Conservation (phyloP, 169 alveolate species). For the Plasmodium ovale region DNA sequence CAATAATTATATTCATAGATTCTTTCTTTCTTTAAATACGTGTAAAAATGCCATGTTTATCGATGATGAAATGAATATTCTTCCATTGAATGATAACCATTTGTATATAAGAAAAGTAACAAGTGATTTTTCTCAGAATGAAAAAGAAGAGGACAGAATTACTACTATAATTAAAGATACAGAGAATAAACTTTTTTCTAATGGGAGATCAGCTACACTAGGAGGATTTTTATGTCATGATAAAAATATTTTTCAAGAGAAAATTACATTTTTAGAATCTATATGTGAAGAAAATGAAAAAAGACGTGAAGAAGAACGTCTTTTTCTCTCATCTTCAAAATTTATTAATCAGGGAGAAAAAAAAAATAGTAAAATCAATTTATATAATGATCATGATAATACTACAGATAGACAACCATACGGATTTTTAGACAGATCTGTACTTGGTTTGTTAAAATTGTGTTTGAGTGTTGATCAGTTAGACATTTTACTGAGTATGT, state of each 20-base stretch:
- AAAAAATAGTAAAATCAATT: background rate
- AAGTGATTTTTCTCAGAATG: background rate
- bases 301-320: conserved; percentile 46
- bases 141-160: background rate
- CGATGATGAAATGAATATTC: conserved; percentile 99
- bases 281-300: conserved; percentile 83
- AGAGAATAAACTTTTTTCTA: background rate
- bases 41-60: conserved; percentile 94
- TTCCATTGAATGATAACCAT: conserved; percentile 92
- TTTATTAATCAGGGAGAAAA: background rate
- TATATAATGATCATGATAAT: background rate
- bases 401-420: background rate
- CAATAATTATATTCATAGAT: conserved; percentile 97
- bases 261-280: conserved; percentile 5
- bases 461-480: conserved; percentile 71
- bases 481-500: conserved; percentile 38
- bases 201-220: conserved; percentile 16
- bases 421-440: conserved; percentile 16
- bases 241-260: conserved; percentile 3
- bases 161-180: conserved; percentile 4
- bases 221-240: conserved; percentile 59
- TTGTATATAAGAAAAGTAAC: conserved; percentile 27
- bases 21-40: conserved; percentile 87
- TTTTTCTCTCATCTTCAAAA: conserved; percentile 36
- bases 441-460: conserved; percentile 27